Percentiles rank a stretch among this genome's conserved stretches.
Conservation (phyloP, 495 filamentous ascomycete genomes). For the Neurospora sp. region DNA sequence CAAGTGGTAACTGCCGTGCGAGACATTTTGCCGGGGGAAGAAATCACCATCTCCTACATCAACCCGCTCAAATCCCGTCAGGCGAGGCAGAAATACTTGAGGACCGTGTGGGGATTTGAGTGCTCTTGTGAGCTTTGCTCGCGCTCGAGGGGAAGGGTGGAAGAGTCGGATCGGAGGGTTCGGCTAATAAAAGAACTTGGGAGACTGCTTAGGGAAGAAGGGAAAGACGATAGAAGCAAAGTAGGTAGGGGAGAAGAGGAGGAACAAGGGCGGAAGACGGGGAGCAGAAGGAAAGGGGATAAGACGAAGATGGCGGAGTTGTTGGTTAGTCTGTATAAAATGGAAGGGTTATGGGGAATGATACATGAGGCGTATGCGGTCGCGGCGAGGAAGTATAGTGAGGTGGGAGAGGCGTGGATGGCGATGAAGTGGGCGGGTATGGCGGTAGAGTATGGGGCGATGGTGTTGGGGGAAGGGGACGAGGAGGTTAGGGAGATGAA, state of each 20-base stretch:
- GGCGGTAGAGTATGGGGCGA: constrained; percentile 22
- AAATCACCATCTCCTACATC: constrained; percentile 32
- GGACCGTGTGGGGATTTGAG: constrained; percentile 29
- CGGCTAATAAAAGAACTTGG: constrained; percentile 12
- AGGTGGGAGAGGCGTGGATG: constrained; percentile 24
- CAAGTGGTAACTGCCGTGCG: constrained; percentile 29
- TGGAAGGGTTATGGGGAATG: constrained; percentile 24
- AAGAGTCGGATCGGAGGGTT: constrained; percentile 26
- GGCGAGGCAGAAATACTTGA: constrained; percentile 15
- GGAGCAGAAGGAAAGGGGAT: background rate
- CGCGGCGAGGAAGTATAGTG: constrained; percentile 31
- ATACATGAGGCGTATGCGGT: constrained; percentile 28
- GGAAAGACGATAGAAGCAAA: constrained; percentile 11
- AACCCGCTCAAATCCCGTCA: constrained; percentile 22
- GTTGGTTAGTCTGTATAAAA: constrained; percentile 25
- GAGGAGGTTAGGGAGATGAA: constrained; percentile 22
- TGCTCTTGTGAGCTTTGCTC: constrained; percentile 28
- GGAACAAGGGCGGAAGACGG: constrained; percentile 14
- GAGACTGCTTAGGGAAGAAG: constrained; percentile 9
- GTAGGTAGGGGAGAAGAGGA: constrained; percentile 3
- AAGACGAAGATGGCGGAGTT: constrained; percentile 28
- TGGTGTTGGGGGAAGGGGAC: constrained; percentile 24
- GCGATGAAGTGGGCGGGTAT: constrained; percentile 27
- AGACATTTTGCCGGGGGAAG: constrained; percentile 25
- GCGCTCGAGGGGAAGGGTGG: constrained; percentile 6